Conservation (phyloP, 164 flowering plant species). For the Litsea cubeba region DNA sequence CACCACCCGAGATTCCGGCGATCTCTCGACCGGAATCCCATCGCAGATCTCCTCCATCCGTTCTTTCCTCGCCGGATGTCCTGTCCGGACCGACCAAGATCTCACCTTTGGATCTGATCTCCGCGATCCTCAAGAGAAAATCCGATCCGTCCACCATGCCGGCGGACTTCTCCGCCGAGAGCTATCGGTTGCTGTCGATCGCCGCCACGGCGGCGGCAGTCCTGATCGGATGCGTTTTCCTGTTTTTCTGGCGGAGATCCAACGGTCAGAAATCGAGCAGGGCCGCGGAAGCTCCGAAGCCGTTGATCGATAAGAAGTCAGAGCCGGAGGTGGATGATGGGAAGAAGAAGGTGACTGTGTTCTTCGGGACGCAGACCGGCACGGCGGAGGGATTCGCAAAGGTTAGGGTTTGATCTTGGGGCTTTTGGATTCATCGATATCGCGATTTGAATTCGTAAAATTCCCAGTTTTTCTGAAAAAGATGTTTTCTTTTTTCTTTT, state of each 20-base stretch:
- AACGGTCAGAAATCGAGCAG: constrained; percentile 13
- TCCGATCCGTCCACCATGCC: constrained; percentile 23
- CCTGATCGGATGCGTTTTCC: constrained; percentile 54
- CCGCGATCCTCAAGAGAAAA: constrained; percentile 44
- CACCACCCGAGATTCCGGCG: neutral
- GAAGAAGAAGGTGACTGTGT: constrained; percentile 70
- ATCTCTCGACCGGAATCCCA: neutral
- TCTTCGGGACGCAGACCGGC: constrained; percentile 93
- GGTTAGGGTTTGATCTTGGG: constrained; percentile 27
- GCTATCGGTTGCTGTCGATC: constrained; percentile 52
- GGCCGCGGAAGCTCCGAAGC: constrained; percentile 36
- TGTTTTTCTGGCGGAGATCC: constrained; percentile 60
- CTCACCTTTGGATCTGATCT: constrained; percentile 56
- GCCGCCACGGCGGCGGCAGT: constrained; percentile 72
- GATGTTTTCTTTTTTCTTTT: too few relatives aligned
- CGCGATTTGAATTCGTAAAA: neutral
- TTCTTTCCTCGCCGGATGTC: too few relatives aligned
- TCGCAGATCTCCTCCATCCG: neutral
- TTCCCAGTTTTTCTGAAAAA: neutral
- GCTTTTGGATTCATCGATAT: neutral
- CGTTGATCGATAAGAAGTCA: constrained; percentile 26
- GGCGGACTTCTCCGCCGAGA: constrained; percentile 36
- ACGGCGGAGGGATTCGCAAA: constrained; percentile 94
- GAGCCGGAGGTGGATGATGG: constrained; percentile 72
- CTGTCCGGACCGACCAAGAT: constrained; percentile 30